phyloP scores from a whole-genome alignment of 1,284 basidiomycete species.

The Wallemia mellicola region DNA sequence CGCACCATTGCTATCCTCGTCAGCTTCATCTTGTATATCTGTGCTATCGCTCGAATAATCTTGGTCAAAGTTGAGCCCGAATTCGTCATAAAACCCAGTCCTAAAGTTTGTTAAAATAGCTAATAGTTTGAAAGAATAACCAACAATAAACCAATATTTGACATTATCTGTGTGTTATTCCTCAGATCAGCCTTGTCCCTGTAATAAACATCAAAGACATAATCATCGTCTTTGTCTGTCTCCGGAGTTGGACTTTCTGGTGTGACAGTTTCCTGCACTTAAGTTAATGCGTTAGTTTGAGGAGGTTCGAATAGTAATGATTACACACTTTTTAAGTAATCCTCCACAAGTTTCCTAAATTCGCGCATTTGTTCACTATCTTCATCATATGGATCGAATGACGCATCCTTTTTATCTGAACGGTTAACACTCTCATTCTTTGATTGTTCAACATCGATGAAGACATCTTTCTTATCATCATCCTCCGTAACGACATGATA shows the following conservation, averaged over 20 bases:
- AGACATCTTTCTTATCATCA: background rate
- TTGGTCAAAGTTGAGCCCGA: background rate
- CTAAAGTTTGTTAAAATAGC: no score
- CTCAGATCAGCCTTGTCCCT: background rate
- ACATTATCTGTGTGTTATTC: background rate
- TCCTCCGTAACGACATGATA: background rate
- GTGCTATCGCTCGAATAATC: background rate
- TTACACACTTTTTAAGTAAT: background rate
- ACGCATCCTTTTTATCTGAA: background rate
- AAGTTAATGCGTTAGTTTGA: background rate
- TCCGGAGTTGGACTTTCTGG: no score
- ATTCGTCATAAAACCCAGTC: background rate
- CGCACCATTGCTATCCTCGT: conserved; percentile 3
- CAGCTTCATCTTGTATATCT: conserved; percentile 2
- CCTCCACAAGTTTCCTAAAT: background rate
- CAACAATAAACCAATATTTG: background rate
- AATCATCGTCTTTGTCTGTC: background rate
- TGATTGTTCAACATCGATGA: background rate
- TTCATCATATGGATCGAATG: background rate
- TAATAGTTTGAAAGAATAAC: no score
- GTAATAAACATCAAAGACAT: background rate
- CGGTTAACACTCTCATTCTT: no score
- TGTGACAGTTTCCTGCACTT: no score
- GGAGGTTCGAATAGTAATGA: background rate
- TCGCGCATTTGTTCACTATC: conserved; percentile 1